A percentile compares a stretch with the other conserved stretches of the same genome.
Evolutionary conservation across 805 yeast species (phyloP).

Genomic region (Kuraishia ogatae): DNA sequence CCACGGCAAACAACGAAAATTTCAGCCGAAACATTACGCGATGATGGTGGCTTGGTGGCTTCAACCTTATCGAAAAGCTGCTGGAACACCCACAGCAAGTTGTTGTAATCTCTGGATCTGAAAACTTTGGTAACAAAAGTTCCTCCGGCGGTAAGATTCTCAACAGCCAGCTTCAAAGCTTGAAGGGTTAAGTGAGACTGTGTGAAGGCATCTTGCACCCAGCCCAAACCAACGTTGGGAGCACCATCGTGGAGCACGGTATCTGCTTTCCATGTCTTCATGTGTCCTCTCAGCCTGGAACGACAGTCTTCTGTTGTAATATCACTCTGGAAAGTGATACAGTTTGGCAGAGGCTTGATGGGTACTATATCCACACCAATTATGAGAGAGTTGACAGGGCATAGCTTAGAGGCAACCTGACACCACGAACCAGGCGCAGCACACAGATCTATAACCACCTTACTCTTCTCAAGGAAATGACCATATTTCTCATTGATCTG

Average conservation of each 20-base stretch:
- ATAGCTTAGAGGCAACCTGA: slow-evolving; percentile 90
- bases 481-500: slow-evolving; percentile 97
- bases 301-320: slow-evolving; percentile 98
- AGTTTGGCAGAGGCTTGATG: slow-evolving; percentile 91
- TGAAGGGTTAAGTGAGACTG: slow-evolving; percentile 94
- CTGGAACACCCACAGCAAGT: slow-evolving; percentile 94
- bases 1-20: slow-evolving; percentile 95
- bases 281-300: slow-evolving; percentile 85
- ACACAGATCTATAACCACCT: slow-evolving; percentile 94
- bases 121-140: slow-evolving; percentile 94
- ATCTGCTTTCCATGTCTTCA: slow-evolving; percentile 99
- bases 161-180: slow-evolving; percentile 90
- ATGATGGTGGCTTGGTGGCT: slow-evolving; percentile 98
- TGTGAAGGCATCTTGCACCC: slow-evolving; percentile 99
- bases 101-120: slow-evolving; percentile 98
- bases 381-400: slow-evolving; percentile 88
- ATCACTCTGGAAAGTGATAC: slow-evolving; percentile 91
- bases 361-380: slow-evolving; percentile 99
- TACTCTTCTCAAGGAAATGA: slow-evolving; percentile 87
- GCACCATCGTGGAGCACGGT: slow-evolving; percentile 99
- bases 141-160: slow-evolving; percentile 85
- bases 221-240: slow-evolving; percentile 98
- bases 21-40: slow-evolving; percentile 98
- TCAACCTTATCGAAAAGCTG: slow-evolving; percentile 94
- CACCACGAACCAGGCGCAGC: slow-evolving; percentile 99